These are phyloP conservation scores for Mycena pura DNA, from an alignment of 768 basidiomycete genomes.

Conservation along the genomic window DNA sequence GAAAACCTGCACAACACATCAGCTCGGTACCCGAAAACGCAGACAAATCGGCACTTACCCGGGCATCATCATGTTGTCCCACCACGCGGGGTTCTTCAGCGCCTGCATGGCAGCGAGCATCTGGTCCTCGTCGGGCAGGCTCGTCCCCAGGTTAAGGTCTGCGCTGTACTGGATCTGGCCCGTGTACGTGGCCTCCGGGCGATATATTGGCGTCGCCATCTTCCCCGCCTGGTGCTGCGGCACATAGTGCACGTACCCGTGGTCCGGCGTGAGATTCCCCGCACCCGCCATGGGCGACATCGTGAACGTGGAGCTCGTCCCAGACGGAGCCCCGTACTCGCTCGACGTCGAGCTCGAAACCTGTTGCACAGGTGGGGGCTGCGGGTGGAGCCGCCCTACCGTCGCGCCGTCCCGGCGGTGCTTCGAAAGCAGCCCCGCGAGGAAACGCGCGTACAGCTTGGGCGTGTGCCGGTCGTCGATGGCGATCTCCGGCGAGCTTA, in stretches of 20 bases:
- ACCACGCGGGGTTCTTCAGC: conserved; percentile 74
- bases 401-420: conserved; percentile 75
- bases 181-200: conserved; percentile 54
- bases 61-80: conserved; percentile 87
- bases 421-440: conserved; percentile 71
- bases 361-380: conserved; percentile 51
- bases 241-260: conserved; percentile 20
- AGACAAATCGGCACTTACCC: conserved; percentile 49
- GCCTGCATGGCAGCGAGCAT: conserved; percentile 77
- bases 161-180: conserved; percentile 49
- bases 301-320: conserved; percentile 35
- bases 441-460: conserved; percentile 80
- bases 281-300: conserved; percentile 33
- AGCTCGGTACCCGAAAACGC: neutral
- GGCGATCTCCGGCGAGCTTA: conserved; percentile 75
- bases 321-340: conserved; percentile 23
- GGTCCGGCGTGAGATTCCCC: neutral
- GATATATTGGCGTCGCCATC: conserved; percentile 49
- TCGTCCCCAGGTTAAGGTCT: conserved; percentile 45
- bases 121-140: conserved; percentile 57
- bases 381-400: conserved; percentile 58
- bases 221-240: conserved; percentile 30
- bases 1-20: conserved; percentile 35
- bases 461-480: conserved; percentile 86
- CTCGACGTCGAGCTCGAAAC: conserved; percentile 14